Evolutionary conservation across 495 filamentous ascomycete species (phyloP).

Genomic region (Penicillium paxilli): DNA sequence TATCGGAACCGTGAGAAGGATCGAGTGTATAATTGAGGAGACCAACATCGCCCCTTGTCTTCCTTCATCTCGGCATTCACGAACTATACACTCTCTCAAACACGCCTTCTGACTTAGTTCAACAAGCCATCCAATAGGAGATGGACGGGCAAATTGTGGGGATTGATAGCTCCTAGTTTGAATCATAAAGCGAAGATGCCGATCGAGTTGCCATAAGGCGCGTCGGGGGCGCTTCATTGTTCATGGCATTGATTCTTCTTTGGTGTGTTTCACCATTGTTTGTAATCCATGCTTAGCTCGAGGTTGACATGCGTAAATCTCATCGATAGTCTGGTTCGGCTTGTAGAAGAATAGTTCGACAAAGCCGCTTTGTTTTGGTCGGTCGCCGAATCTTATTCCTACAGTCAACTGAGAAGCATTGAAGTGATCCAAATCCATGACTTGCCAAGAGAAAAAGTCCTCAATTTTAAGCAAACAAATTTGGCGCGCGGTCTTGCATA

Average conservation of each 20-base stretch:
- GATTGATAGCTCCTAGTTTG: not conserved
- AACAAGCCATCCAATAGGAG: not conserved
- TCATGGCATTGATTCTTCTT: not conserved
- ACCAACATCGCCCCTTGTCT: not conserved
- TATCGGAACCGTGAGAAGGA: no score
- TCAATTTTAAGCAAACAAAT: not conserved
- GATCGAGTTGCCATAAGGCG: not conserved
- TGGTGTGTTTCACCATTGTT: constrained; percentile 1
- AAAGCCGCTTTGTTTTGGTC: no score
- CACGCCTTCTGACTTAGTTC: not conserved
- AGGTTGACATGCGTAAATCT: not conserved
- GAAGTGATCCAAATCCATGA: no score
- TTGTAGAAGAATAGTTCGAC: no score
- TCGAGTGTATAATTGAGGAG: no score
- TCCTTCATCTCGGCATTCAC: not conserved
- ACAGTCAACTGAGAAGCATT: no score
- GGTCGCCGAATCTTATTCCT: no score
- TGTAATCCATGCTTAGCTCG: not conserved
- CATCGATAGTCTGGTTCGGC: no score
- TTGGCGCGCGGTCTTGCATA: not conserved
- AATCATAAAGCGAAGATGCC: not conserved
- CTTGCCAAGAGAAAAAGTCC: no score
- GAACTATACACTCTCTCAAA: not conserved
- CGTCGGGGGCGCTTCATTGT: not conserved
- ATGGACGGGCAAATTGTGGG: not conserved